A percentile compares a stretch with the other conserved stretches of the same genome.
These are phyloP conservation scores for Colletotrichum sp. DNA, from an alignment of 2,329 filamentous ascomycete genomes.

Conservation along the genomic window DNA sequence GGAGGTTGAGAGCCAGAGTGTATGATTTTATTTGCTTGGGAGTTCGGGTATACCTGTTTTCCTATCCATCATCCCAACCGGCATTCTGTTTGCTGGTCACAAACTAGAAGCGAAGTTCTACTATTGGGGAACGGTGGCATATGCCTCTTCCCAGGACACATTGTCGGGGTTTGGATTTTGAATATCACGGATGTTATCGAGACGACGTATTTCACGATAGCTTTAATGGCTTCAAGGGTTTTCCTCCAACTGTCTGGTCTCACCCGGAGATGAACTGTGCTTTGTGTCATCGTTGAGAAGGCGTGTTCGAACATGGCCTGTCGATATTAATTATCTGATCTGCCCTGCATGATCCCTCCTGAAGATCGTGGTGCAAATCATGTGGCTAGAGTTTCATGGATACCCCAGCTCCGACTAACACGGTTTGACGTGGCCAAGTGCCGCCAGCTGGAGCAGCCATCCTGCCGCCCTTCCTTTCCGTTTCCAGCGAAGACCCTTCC, in stretches of 20 bases:
- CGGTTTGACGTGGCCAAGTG: not conserved
- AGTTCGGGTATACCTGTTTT: slow-evolving; percentile 19
- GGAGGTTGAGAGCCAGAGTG: not conserved
- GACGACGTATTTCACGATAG: not conserved
- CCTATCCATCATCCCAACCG: not conserved
- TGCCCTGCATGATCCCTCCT: not conserved
- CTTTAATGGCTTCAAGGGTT: not conserved
- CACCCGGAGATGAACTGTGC: not conserved
- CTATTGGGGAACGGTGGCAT: not conserved
- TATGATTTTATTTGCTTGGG: slow-evolving; percentile 1
- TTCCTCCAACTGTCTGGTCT: not conserved
- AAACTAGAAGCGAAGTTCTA: not conserved
- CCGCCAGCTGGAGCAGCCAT: not conserved
- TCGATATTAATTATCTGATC: not conserved
- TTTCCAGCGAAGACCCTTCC: not conserved
- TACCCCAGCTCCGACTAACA: not conserved
- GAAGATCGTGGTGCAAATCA: not conserved
- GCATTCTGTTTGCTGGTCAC: not conserved
- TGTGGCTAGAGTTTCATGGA: not conserved
- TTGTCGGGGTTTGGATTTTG: not conserved
- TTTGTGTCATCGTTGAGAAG: not conserved
- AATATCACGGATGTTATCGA: not conserved
- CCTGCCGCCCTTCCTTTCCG: not conserved
- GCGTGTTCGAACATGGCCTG: not conserved
- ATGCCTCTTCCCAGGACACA: not conserved